Evolutionary conservation across 2,329 filamentous ascomycete species (phyloP).

Genomic region (Fusarium veterinarium): DNA sequence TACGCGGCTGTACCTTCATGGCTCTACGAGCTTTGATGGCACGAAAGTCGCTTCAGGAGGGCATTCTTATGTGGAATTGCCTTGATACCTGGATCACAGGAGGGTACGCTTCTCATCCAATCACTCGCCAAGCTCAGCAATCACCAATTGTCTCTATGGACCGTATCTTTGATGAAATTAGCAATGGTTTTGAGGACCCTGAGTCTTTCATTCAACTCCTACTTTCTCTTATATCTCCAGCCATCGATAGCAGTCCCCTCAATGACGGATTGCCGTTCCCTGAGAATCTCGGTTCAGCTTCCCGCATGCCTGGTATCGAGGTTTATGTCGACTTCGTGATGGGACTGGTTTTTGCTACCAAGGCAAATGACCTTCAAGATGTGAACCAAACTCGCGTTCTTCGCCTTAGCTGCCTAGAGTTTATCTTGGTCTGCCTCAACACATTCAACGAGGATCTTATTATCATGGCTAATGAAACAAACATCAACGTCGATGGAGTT

Average conservation of each 20-base stretch:
- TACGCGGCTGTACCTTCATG: slow-evolving; percentile 86
- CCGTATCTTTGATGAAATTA: slow-evolving; percentile 78
- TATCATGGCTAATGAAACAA: slow-evolving; percentile 82
- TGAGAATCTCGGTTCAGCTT: slow-evolving; percentile 81
- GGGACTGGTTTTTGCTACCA: slow-evolving; percentile 78
- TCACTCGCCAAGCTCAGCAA: slow-evolving; percentile 49
- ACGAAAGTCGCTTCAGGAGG: slow-evolving; percentile 75
- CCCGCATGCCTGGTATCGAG: slow-evolving; percentile 85
- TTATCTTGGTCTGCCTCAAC: slow-evolving; percentile 80
- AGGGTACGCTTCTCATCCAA: slow-evolving; percentile 57
- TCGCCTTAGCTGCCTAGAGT: slow-evolving; percentile 83
- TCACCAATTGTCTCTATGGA: slow-evolving; percentile 63
- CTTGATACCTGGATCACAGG: slow-evolving; percentile 85
- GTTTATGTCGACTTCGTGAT: slow-evolving; percentile 93
- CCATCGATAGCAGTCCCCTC: slow-evolving; percentile 68
- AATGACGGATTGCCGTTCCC: slow-evolving; percentile 87
- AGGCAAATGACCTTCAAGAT: slow-evolving; percentile 73
- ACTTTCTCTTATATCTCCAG: slow-evolving; percentile 75
- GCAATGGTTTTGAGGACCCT: slow-evolving; percentile 84
- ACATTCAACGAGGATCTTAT: slow-evolving; percentile 97
- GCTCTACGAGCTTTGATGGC: slow-evolving; percentile 80
- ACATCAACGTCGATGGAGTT: slow-evolving; percentile 77
- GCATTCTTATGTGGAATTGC: slow-evolving; percentile 80
- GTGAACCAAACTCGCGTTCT: slow-evolving; percentile 77
- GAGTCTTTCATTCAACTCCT: slow-evolving; percentile 86